Percentiles rank a stretch among this genome's conserved stretches.
Conservation (phyloP, 495 filamentous ascomycete species). For the Xylaria venustula region DNA sequence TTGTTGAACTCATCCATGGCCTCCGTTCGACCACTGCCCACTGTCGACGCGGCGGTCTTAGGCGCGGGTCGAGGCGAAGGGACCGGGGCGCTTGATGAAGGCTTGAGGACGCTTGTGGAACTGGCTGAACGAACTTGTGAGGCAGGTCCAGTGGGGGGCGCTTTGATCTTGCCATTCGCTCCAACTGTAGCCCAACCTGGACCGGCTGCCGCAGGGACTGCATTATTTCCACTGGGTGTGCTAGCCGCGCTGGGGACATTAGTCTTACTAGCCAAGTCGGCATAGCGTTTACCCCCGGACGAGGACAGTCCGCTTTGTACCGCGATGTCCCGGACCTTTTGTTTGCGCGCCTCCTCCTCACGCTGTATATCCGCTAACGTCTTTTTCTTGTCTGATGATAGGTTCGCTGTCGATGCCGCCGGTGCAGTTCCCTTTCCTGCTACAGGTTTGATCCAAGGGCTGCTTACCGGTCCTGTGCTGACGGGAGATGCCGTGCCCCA, state of each 20-base stretch:
- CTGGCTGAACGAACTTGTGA: conserved; percentile 18
- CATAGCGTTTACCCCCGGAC: conserved; percentile 79
- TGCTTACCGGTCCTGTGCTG: conserved; percentile 45
- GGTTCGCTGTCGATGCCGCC: conserved; percentile 37
- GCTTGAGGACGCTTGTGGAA: conserved; percentile 26
- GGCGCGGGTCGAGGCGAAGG: conserved; percentile 27
- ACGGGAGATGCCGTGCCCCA: conserved; percentile 80
- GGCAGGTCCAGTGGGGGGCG: conserved; percentile 54
- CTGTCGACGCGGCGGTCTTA: conserved; percentile 35
- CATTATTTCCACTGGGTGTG: conserved; percentile 29
- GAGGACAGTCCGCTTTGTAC: conserved; percentile 50
- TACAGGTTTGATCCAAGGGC: conserved; percentile 63
- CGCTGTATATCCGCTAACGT: conserved; percentile 94
- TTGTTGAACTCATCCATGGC: conserved; percentile 86
- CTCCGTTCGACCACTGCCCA: conserved; percentile 52
- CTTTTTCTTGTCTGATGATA: conserved; percentile 65
- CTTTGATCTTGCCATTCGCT: conserved; percentile 87
- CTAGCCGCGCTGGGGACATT: conserved; percentile 12
- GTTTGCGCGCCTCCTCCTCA: conserved; percentile 91
- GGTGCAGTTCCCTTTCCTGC: conserved; percentile 30
- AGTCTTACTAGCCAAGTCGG: conserved; percentile 86
- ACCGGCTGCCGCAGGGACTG: conserved; percentile 25
- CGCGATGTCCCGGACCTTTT: conserved; percentile 59
- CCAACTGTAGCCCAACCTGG: conserved; percentile 93
- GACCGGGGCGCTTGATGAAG: conserved; percentile 25